Conservation (phyloP, 192 early-diverging fungal genomes). For the Obelidium mucronatum region DNA sequence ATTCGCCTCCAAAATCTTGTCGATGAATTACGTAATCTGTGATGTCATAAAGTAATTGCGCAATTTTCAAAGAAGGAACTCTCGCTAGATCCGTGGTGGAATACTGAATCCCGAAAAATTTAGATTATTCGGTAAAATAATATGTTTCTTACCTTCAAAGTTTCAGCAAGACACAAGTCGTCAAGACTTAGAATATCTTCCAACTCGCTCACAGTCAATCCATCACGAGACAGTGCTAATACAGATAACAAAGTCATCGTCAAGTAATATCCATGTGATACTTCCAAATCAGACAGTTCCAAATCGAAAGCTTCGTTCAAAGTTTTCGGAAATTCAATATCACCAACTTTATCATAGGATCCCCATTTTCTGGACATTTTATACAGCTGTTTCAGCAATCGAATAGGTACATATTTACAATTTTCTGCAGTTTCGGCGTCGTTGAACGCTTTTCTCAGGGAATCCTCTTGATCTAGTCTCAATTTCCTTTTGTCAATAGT, state of each 20-base stretch:
- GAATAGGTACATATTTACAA: slow-evolving; percentile 4
- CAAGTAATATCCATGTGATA: slow-evolving; percentile 3
- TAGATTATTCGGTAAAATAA: not conserved
- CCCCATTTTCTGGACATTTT: slow-evolving; percentile 20
- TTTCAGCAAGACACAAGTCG: not conserved
- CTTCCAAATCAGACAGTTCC: not conserved
- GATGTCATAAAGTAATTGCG: slow-evolving; percentile 17
- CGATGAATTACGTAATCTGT: slow-evolving; percentile 10
- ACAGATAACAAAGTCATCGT: slow-evolving; percentile 9
- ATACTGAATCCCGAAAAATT: not conserved
- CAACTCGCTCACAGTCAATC: slow-evolving; percentile 10
- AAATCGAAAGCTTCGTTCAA: slow-evolving; percentile 9
- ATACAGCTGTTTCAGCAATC: slow-evolving; percentile 21
- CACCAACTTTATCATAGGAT: not conserved
- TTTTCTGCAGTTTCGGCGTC: not conserved
- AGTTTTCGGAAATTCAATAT: slow-evolving; percentile 17
- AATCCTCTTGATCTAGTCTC: slow-evolving; percentile 14
- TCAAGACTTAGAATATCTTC: slow-evolving; percentile 26
- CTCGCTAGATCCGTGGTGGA: not conserved
- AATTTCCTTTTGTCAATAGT: slow-evolving; percentile 22
- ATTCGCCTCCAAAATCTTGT: slow-evolving; percentile 17
- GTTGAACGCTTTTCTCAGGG: not conserved
- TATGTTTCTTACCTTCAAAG: not conserved
- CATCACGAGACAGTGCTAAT: slow-evolving; percentile 14
- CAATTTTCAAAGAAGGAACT: not conserved